Evolutionary conservation across 768 basidiomycete genomes (phyloP).

Genomic region (Suillus alpinus): DNA sequence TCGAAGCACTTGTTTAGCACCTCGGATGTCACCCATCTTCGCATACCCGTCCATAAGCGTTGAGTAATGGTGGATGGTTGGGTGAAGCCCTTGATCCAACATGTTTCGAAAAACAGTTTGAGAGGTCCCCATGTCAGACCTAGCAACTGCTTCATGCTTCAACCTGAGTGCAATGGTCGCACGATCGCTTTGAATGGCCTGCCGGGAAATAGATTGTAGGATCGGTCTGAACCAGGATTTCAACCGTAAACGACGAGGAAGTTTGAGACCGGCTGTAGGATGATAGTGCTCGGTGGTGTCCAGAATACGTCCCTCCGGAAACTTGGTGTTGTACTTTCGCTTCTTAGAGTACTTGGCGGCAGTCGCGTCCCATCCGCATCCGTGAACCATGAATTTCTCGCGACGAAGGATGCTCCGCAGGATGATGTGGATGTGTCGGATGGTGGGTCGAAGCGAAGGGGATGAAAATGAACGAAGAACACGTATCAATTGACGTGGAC

Average conservation of each 20-base stretch:
- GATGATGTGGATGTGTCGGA: conserved; percentile 56
- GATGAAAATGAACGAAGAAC: conserved; percentile 46
- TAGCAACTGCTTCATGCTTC: conserved; percentile 54
- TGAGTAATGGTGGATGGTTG: conserved; percentile 69
- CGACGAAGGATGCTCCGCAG: conserved; percentile 49
- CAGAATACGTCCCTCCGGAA: conserved; percentile 12
- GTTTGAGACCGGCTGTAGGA: conserved; percentile 45
- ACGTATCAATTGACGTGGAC: conserved; percentile 46
- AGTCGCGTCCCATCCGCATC: conserved; percentile 45
- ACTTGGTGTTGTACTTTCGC: conserved; percentile 17
- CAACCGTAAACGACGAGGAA: conserved; percentile 31
- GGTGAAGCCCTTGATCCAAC: conserved; percentile 65
- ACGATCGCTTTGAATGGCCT: conserved; percentile 53
- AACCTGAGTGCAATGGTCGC: conserved; percentile 62
- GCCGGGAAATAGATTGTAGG: conserved; percentile 43
- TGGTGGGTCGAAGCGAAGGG: conserved; percentile 42
- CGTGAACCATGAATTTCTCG: conserved; percentile 45
- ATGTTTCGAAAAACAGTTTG: conserved; percentile 55
- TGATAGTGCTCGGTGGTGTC: conserved; percentile 38
- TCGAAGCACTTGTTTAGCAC: conserved; percentile 55
- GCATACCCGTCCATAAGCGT: conserved; percentile 78
- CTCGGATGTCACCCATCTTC: conserved; percentile 53
- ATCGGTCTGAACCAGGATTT: conserved; percentile 38
- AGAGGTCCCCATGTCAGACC: conserved; percentile 49
- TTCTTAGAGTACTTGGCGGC: conserved; percentile 38